Evolutionary conservation across 805 yeast species (phyloP).

Genomic region (Sugiyamaella marilandica): DNA sequence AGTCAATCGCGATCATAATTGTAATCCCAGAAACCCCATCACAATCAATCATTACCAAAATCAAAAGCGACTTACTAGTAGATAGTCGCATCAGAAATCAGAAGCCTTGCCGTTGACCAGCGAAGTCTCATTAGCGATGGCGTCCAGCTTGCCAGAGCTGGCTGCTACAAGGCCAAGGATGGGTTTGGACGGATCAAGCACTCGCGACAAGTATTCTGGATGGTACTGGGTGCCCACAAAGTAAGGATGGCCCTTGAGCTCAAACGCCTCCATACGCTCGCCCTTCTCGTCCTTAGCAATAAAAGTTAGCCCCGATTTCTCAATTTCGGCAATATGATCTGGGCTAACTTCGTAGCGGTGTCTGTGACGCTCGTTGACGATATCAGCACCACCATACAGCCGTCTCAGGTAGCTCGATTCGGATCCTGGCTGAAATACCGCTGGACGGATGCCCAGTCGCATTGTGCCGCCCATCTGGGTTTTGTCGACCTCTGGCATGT

Average conservation of each 20-base stretch:
- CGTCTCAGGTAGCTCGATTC: slow-evolving; percentile 68
- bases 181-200: slow-evolving; percentile 93
- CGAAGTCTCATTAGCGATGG: slow-evolving; percentile 39
- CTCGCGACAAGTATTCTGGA: slow-evolving; percentile 96
- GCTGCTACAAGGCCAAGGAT: slow-evolving; percentile 96
- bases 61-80: not conserved
- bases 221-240: slow-evolving; percentile 96
- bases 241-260: slow-evolving; percentile 81
- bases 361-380: slow-evolving; percentile 91
- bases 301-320: slow-evolving; percentile 73
- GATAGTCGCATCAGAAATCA: not conserved
- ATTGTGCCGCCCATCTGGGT: slow-evolving; percentile 96
- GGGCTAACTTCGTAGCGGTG: slow-evolving; percentile 98
- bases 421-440: slow-evolving; percentile 65
- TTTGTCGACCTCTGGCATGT: slow-evolving; percentile 98
- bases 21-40: no score
- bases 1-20: no score
- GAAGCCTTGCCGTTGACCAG: not conserved
- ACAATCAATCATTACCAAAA: not conserved
- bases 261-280: slow-evolving; percentile 91
- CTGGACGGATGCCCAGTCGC: slow-evolving; percentile 94
- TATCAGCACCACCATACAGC: slow-evolving; percentile 66
- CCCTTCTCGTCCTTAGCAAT: slow-evolving; percentile 91
- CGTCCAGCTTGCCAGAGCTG: slow-evolving; percentile 73
- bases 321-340: slow-evolving; percentile 62